phyloP scores from a whole-genome alignment of 768 basidiomycete genomes.

The Austroboletus festivus region DNA sequence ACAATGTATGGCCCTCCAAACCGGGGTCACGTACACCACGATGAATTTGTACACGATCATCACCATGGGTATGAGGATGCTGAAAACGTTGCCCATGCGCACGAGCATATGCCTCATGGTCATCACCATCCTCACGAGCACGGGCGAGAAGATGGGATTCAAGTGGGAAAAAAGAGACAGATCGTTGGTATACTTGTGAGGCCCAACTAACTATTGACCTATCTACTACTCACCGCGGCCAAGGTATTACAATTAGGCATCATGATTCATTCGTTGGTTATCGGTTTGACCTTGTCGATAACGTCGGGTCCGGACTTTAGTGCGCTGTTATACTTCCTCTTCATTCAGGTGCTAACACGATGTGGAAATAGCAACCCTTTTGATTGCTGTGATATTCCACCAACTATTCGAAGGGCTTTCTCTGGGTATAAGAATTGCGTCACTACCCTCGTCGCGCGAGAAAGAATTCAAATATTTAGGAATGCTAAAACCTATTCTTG shows the following conservation, averaged over 20 bases:
- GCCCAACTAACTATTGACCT: neutral
- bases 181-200: slow-evolving; percentile 71
- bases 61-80: slow-evolving; percentile 6
- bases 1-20: slow-evolving; percentile 21
- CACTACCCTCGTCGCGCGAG: slow-evolving; percentile 46
- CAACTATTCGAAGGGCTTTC: slow-evolving; percentile 85
- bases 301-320: slow-evolving; percentile 69
- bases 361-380: slow-evolving; percentile 53
- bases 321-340: slow-evolving; percentile 34
- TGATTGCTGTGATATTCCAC: slow-evolving; percentile 75
- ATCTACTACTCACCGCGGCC: neutral
- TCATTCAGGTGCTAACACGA: neutral
- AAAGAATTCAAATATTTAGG: slow-evolving; percentile 19
- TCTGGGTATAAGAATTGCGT: slow-evolving; percentile 75
- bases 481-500: slow-evolving; percentile 51
- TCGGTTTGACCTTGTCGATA: slow-evolving; percentile 74
- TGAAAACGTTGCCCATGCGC: neutral
- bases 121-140: neutral
- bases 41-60: slow-evolving; percentile 5
- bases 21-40: slow-evolving; percentile 3
- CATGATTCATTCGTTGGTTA: slow-evolving; percentile 80
- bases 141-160: slow-evolving; percentile 22
- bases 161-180: slow-evolving; percentile 56
- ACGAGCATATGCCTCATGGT: neutral
- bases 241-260: slow-evolving; percentile 82